These are phyloP conservation scores for Macaranga tanarius DNA, from an alignment of 441 rosid species.

Conservation along the genomic window DNA sequence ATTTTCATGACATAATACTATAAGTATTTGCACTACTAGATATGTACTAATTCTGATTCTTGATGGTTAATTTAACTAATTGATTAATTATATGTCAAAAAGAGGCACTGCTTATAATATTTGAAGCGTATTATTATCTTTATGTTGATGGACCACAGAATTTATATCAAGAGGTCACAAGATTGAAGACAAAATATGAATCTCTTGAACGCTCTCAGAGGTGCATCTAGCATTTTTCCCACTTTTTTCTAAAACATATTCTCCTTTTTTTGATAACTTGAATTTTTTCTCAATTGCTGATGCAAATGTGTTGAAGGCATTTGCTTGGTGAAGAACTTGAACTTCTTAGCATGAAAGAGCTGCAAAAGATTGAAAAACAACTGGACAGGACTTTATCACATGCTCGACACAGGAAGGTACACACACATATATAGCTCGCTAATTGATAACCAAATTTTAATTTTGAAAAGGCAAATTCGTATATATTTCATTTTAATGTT, in stretches of 20 bases:
- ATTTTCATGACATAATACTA: too few relatives aligned
- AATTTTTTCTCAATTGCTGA: too few relatives aligned
- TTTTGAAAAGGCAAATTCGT: too few relatives aligned
- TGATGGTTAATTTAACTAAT: background rate
- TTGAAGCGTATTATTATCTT: background rate
- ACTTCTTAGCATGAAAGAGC: slow-evolving; percentile 36
- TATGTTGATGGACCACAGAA: slow-evolving; percentile 26
- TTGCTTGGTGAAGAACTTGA: slow-evolving; percentile 55
- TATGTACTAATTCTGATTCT: background rate
- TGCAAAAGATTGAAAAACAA: slow-evolving; percentile 47
- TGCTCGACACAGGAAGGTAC: slow-evolving; percentile 46
- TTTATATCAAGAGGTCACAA: slow-evolving; percentile 33
- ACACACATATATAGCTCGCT: too few relatives aligned
- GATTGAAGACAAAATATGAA: slow-evolving; percentile 42
- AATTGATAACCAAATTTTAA: too few relatives aligned
- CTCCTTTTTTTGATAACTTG: too few relatives aligned
- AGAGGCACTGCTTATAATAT: background rate
- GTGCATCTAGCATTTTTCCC: slow-evolving; percentile 13
- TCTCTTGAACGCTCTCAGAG: slow-evolving; percentile 41
- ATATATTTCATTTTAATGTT: too few relatives aligned
- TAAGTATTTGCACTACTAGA: too few relatives aligned
- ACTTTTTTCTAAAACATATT: background rate
- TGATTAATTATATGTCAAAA: background rate
- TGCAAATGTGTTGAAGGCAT: slow-evolving; percentile 26
- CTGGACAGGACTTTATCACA: slow-evolving; percentile 45